Base-by-base conservation (phyloP, 2,329 filamentous ascomycete genomes). In the Rhynchosporium secalis region DNA sequence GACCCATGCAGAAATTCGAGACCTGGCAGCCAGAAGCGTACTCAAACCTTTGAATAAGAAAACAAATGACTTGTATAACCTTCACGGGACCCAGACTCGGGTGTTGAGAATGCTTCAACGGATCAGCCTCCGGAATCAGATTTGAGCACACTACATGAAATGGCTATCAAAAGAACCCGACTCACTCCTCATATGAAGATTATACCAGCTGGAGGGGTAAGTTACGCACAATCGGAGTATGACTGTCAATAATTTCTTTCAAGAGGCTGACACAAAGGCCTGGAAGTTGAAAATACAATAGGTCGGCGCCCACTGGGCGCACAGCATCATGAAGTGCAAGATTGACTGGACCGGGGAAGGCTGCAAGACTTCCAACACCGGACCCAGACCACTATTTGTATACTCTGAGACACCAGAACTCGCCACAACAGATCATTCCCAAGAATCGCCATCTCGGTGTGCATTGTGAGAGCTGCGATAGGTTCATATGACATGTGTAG, bases 151-250 rank as follows among this genome's bases (percentile, higher is more conserved):
- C 51, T 40, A 51, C 58, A 56, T 61, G 26, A 43, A 48, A 12
- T 38, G 48, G 58, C 51, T 47, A 43, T 46, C 51, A 56, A 61
- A 61, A 49, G 45, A 49, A 41, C 15, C 43, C 45, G 51, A 48
- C 8, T 12, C 38, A 13, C 15, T 9, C 28, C 20, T 49, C 6
- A 56, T 56, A 56, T 51, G 51, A 13, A 28, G n/a, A 46, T 38
- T 1, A 56, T 20, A 56, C 28, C 45, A 49, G 56, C 40, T 56
- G 41, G 51, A 43, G 52, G 51, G 45, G 4, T 26, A 20, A 7
- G 58, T 61, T 56, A 61, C 58, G 56, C 51, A 46, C 26, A 7
- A 12, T 61, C 58, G 58, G 58, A 45, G 36, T 10, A 28, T 43
- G 28, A 33, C 58, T 48, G 58, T 12, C 31, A 13, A 54, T 10